These are phyloP conservation scores for Fusarium floridanum DNA, from an alignment of 2,329 filamentous ascomycete genomes.

Conservation along the genomic window DNA sequence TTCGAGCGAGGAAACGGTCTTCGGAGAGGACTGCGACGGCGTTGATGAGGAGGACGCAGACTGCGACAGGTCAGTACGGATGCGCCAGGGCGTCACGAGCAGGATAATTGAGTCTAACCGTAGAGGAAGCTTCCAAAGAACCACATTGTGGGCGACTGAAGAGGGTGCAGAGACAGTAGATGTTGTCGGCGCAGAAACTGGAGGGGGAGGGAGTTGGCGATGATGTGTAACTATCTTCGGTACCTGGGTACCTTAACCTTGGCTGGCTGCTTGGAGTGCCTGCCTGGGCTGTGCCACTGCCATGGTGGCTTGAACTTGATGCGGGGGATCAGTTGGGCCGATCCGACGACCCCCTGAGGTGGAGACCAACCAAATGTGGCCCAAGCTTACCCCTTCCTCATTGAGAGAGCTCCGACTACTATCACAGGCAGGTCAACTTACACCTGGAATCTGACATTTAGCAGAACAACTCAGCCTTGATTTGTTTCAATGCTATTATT, in stretches of 20 bases:
- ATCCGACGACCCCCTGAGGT: constrained; percentile 43
- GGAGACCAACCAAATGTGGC: neutral
- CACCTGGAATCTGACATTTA: neutral
- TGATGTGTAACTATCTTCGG: constrained; percentile 40
- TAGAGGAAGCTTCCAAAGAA: constrained; percentile 81
- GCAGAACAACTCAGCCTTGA: neutral
- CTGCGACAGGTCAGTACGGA: constrained; percentile 51
- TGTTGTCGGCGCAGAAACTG: constrained; percentile 5
- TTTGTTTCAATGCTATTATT: neutral
- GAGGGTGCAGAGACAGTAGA: neutral
- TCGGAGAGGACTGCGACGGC: constrained; percentile 94
- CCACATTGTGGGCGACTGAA: constrained; percentile 65
- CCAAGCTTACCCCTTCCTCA: neutral
- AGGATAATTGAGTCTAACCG: constrained; percentile 43
- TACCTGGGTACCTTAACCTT: constrained; percentile 10
- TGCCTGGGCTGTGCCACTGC: constrained; percentile 14
- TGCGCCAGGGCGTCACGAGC: neutral
- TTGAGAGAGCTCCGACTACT: neutral
- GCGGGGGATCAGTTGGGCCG: constrained; percentile 51
- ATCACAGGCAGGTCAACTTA: neutral
- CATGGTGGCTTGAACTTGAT: constrained; percentile 22
- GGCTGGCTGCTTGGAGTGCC: neutral
- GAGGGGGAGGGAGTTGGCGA: constrained; percentile 23
- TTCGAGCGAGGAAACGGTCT: constrained; percentile 88
- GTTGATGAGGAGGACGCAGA: constrained; percentile 90